Conservation (phyloP, 306 rosid genomes). For the Prunus mongolica region DNA sequence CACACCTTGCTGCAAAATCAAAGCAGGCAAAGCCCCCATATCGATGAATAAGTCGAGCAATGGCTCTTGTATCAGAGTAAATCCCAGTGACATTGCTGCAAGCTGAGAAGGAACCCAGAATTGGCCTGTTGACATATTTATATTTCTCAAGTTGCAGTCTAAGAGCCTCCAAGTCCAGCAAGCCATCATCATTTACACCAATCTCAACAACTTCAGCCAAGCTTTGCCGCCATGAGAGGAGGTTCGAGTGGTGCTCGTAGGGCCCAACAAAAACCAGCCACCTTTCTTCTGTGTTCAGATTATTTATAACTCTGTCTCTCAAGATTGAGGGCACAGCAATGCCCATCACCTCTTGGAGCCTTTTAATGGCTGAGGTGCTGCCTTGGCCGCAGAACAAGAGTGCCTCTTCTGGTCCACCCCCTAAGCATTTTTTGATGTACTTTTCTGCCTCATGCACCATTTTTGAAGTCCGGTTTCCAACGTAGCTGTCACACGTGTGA, state of each 20-base stretch:
- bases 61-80: constrained; percentile 51
- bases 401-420: constrained; percentile 56
- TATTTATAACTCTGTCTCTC: constrained; percentile 43
- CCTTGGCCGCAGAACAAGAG: constrained; percentile 78
- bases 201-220: constrained; percentile 75
- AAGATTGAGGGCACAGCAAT: constrained; percentile 55
- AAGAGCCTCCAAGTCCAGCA: constrained; percentile 52
- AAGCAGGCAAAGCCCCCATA: constrained; percentile 69
- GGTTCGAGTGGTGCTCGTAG: constrained; percentile 79
- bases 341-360: constrained; percentile 87
- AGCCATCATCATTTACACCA: constrained; percentile 54
- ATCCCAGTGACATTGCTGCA: constrained; percentile 91
- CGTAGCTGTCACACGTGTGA: constrained; percentile 72
- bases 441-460: constrained; percentile 45
- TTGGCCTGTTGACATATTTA: constrained; percentile 44
- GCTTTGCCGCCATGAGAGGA: constrained; percentile 85
- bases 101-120: constrained; percentile 84
- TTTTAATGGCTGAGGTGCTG: constrained; percentile 71
- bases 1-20: constrained; percentile 82
- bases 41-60: constrained; percentile 67
- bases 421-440: constrained; percentile 69
- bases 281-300: constrained; percentile 35
- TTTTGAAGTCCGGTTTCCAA: constrained; percentile 70
- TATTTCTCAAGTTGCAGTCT: constrained; percentile 40
- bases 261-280: constrained; percentile 93